phyloP scores from a whole-genome alignment of 805 yeast genomes.

The Ogataea nitratoaversa region DNA sequence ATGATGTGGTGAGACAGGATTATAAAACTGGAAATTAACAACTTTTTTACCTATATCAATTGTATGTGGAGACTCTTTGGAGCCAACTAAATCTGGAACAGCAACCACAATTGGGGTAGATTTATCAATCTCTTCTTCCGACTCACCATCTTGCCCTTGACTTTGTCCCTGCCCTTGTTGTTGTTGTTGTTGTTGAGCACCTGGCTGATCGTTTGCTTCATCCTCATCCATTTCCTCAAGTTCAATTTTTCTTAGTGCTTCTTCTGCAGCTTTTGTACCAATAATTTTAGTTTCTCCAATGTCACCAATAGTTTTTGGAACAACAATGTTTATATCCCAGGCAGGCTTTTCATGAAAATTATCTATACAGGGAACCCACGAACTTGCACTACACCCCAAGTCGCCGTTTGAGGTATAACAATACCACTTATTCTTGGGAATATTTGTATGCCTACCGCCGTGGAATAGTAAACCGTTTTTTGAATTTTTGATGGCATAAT shows the following conservation, averaged over 20 bases:
- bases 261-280: conserved; percentile 35
- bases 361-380: conserved; percentile 98
- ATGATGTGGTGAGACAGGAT: conserved; percentile 90
- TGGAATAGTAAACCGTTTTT: conserved; percentile 73
- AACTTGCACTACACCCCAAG: conserved; percentile 74
- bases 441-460: conserved; percentile 49
- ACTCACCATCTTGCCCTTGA: conserved; percentile 37
- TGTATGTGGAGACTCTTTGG: conserved; percentile 71
- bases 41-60: conserved; percentile 70
- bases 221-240: conserved; percentile 33
- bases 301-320: conserved; percentile 76
- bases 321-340: conserved; percentile 86
- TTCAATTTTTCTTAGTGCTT: conserved; percentile 24
- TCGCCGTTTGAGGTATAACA: conserved; percentile 83
- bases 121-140: conserved; percentile 43
- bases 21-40: conserved; percentile 71
- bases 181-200: conserved; percentile 3
- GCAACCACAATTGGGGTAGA: conserved; percentile 54
- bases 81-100: conserved; percentile 65
- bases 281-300: conserved; percentile 47
- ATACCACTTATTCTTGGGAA: conserved; percentile 58
- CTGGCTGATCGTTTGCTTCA: conserved; percentile 26
- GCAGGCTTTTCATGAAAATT: conserved; percentile 82
- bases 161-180: too few relatives aligned
- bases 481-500: conserved; percentile 61